Base-by-base conservation (phyloP, 805 yeast genomes). In the Spencermartinsiella europaea region DNA sequence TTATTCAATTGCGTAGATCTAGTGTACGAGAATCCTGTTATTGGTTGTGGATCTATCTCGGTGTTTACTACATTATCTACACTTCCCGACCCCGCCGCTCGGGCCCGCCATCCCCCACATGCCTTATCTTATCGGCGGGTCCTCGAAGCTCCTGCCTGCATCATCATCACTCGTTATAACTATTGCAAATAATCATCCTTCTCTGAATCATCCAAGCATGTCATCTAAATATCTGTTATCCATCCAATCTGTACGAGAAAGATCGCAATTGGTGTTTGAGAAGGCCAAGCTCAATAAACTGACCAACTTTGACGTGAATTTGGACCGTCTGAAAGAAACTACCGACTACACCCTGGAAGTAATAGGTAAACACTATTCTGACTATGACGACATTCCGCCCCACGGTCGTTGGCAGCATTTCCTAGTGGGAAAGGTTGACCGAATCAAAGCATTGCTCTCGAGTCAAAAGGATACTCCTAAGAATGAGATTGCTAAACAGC, bases 341-440 rank as follows among this genome's bases (percentile, higher is more conserved):
- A 74, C 76, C 21, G 71, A 68, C 3, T 79, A 65, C 56, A 75
- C 80, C 3, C 59, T 68, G 38, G 59, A 62, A 3, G 71, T 80
- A 12, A 72, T 77, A 44, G 59, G 60, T 15, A 62, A 71, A 10
- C 75, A 74, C 38, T 80, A 73, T 50, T 63, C 69, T 2, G 63
- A 72, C 21, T 71, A 72, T 31, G 56, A 60, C 2, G 51, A 61
- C 1, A 80, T 80, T 44, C 85, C 86, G 3, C 79, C 82, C 5
- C 85, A 80, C 60, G 85, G 85, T 1, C 68, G 86, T 46, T 80
- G 80, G 77, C 83, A 79, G 54, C 85, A 80, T 59, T 70, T 80
- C 56, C 77, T 79, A 54, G 76, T 73, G 28, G 76, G 76, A 34
- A 72, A 68, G n/a, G 58, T 54, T 25, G 56, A 58, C 28, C 70